A percentile compares a stretch with the other conserved stretches of the same genome.
phyloP scores from a whole-genome alignment of 169 alveolate genomes.

The Miamiensis avidus region DNA sequence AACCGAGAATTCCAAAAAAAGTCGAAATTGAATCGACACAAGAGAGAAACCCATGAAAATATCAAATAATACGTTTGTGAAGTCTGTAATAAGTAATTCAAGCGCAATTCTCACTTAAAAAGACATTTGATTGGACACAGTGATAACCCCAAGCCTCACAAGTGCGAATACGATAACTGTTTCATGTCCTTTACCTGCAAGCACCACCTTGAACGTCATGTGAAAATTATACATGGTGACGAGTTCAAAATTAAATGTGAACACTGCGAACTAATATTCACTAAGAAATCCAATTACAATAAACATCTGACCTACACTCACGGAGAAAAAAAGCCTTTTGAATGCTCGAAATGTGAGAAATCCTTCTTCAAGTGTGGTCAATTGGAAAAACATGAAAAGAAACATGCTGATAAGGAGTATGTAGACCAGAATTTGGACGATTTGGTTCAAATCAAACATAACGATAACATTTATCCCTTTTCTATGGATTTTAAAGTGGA shows the following conservation, averaged over 20 bases:
- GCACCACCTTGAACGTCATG: slow-evolving; percentile 44
- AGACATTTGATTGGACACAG: slow-evolving; percentile 59
- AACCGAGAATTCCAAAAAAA: slow-evolving; percentile 31
- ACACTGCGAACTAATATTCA: slow-evolving; percentile 20
- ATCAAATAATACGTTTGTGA: slow-evolving; percentile 49
- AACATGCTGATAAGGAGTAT: slow-evolving; percentile 14
- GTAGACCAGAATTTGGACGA: not conserved
- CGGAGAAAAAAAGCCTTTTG: slow-evolving; percentile 11
- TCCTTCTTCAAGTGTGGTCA: slow-evolving; percentile 11
- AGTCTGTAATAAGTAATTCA: slow-evolving; percentile 54
- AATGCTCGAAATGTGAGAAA: slow-evolving; percentile 16
- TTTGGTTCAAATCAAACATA: not conserved
- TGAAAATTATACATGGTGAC: slow-evolving; percentile 32
- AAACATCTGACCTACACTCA: slow-evolving; percentile 29
- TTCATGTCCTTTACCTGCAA: slow-evolving; percentile 37
- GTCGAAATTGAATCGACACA: slow-evolving; percentile 37
- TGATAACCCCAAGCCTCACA: slow-evolving; percentile 48
- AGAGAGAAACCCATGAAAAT: slow-evolving; percentile 52
- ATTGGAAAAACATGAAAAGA: not conserved
- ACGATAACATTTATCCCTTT: not conserved
- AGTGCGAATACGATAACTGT: slow-evolving; percentile 51
- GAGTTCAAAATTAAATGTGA: slow-evolving; percentile 13
- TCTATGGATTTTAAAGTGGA: too few relatives aligned
- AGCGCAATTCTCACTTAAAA: slow-evolving; percentile 58
- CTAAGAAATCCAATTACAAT: slow-evolving; percentile 24